Conservation (phyloP, 441 rosid species). For the Gossypium schwendimanii region DNA sequence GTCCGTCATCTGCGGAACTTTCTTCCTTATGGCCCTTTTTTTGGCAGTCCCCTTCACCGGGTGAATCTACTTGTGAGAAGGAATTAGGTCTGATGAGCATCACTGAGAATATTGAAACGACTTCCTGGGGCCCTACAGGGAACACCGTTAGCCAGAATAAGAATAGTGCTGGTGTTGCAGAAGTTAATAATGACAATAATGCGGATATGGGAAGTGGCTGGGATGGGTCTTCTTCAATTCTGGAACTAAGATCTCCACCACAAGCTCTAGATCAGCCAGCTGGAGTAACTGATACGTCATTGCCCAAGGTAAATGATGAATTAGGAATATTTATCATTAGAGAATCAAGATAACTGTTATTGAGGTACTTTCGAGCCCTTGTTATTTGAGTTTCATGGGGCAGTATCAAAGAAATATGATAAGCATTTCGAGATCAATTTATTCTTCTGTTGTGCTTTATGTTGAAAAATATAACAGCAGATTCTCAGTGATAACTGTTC, state of each 20-base stretch:
- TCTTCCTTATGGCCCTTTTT: conserved; percentile 86
- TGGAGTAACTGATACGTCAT: conserved; percentile 35
- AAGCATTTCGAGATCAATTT: background rate
- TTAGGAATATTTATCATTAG: background rate
- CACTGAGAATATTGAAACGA: conserved; percentile 38
- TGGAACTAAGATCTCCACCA: conserved; percentile 26
- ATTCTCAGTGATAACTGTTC: background rate
- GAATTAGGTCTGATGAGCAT: conserved; percentile 81
- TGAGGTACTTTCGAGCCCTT: background rate
- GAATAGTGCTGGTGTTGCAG: conserved; percentile 28
- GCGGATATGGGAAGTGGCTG: conserved; percentile 35
- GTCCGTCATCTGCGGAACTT: conserved; percentile 87
- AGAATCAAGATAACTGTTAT: background rate
- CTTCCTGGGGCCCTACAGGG: conserved; percentile 29
- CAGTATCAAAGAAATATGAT: background rate
- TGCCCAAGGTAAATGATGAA: conserved; percentile 50
- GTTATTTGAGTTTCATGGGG: conserved; percentile 1
- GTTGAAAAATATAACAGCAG: background rate
- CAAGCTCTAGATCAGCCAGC: conserved; percentile 31
- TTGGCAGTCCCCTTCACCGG: conserved; percentile 43
- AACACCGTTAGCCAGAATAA: conserved; percentile 31
- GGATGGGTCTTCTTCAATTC: conserved; percentile 35
- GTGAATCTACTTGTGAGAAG: conserved; percentile 68
- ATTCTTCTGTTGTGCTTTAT: background rate
- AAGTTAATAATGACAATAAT: conserved; percentile 17